Evolutionary conservation across 2,329 filamentous ascomycete genomes (phyloP).

Genomic region (Bipolaris bicolor): DNA sequence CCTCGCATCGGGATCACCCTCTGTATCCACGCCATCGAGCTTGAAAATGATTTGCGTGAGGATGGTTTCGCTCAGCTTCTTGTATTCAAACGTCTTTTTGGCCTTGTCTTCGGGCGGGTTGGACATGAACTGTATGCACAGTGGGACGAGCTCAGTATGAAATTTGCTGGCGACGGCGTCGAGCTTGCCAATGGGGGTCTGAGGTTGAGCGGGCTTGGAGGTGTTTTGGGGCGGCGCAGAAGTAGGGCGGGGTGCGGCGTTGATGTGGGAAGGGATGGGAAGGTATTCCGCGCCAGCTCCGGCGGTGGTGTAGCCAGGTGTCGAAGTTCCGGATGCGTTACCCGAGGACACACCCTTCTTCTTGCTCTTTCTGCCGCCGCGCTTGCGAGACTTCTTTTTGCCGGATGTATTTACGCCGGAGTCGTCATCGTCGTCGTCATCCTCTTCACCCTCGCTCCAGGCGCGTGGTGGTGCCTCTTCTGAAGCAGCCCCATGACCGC

Average conservation of each 20-base stretch:
- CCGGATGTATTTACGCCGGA: constrained; percentile 35
- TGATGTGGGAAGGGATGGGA: constrained; percentile 45
- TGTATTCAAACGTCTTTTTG: constrained; percentile 75
- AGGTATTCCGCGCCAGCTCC: constrained; percentile 47
- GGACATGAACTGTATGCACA: constrained; percentile 66
- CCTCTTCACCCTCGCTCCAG: constrained; percentile 47
- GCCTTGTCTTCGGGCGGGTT: constrained; percentile 65
- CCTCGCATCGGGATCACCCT: constrained; percentile 70
- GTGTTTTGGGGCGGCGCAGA: constrained; percentile 41
- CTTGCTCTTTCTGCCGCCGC: constrained; percentile 51
- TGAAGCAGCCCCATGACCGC: constrained; percentile 46
- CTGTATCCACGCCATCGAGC: constrained; percentile 75
- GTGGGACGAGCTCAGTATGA: constrained; percentile 66
- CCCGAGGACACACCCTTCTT: constrained; percentile 52
- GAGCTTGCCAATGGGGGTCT: constrained; percentile 62
- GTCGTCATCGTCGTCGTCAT: constrained; percentile 47
- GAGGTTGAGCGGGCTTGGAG: constrained; percentile 34
- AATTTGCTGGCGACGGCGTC: constrained; percentile 71
- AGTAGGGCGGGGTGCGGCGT: constrained; percentile 40
- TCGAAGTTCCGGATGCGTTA: constrained; percentile 51
- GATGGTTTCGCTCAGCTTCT: constrained; percentile 75
- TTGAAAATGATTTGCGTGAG: constrained; percentile 79
- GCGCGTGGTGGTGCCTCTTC: constrained; percentile 41
- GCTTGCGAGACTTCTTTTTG: constrained; percentile 45
- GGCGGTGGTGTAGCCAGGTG: constrained; percentile 48